phyloP scores from a whole-genome alignment of 371 early-diverging fungal genomes.

The Fennellomyces sp. region DNA sequence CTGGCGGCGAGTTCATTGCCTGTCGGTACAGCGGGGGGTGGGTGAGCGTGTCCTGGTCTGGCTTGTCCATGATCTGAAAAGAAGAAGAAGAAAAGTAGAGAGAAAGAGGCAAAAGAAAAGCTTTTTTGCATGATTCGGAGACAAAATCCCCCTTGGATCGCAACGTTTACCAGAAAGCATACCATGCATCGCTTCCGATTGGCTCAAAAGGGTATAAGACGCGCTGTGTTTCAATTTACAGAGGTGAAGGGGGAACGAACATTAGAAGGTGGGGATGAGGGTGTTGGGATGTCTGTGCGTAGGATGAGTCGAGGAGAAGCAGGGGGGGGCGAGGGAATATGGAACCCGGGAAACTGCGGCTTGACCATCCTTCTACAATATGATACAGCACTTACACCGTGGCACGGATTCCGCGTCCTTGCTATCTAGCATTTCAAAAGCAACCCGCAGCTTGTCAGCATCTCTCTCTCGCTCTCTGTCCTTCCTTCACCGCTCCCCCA shows the following conservation, averaged over 20 bases:
- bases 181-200: too few species aligned
- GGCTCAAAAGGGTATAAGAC: too few species aligned
- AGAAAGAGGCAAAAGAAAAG: not conserved
- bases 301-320: not conserved
- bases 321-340: not conserved
- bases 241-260: too few species aligned
- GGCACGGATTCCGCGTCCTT: constrained; percentile 14
- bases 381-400: constrained; percentile 26
- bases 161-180: too few species aligned
- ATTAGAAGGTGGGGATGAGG: not conserved
- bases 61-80: constrained; percentile 1
- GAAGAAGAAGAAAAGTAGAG: constrained; percentile 1
- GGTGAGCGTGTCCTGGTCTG: not conserved
- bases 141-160: too few species aligned
- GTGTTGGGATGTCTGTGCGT: not conserved
- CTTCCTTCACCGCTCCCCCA: not conserved
- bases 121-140: not conserved
- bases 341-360: not conserved
- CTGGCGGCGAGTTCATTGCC: constrained; percentile 10
- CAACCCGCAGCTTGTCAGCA: not conserved
- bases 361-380: too few species aligned
- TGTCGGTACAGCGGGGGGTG: constrained; percentile 24
- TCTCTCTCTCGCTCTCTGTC: not conserved
- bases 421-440: constrained; percentile 6
- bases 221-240: not conserved